Percentiles rank a stretch among this genome's conserved stretches.
Conservation (phyloP, 2,329 filamentous ascomycete species). For the Ploettnerulaceae sp. region DNA sequence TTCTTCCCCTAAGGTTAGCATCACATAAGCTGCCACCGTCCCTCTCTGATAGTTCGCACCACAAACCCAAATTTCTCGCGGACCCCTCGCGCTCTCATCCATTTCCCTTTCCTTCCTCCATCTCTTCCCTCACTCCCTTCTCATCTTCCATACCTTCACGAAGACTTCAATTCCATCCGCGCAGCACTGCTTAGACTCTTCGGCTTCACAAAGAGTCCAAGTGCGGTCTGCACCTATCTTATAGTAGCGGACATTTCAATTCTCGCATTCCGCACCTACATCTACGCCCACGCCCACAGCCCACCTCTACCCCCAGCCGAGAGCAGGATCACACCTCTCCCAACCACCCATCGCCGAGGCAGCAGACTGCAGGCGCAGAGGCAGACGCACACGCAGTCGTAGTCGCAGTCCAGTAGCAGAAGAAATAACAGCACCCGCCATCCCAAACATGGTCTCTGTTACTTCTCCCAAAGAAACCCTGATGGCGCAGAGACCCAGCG, state of each 20-base stretch:
- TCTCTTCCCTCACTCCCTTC: neutral
- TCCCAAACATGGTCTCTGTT: conserved; percentile 30
- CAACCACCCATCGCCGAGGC: conserved; percentile 1
- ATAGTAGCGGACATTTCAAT: no score
- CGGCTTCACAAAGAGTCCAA: conserved; percentile 1
- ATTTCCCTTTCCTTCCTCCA: neutral
- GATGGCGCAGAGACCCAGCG: conserved; percentile 20
- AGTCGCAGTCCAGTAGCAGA: no score
- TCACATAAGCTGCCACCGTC: no score
- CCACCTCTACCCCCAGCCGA: neutral
- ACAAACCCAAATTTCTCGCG: no score
- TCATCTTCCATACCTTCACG: neutral
- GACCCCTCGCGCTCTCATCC: no score
- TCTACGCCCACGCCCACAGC: neutral
- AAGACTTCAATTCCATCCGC: neutral
- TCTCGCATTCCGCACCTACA: neutral
- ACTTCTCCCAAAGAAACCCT: conserved; percentile 23
- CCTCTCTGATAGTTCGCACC: no score
- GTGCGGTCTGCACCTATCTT: conserved; percentile 1
- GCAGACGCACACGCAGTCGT: no score
- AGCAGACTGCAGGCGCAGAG: no score
- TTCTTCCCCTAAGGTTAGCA: no score
- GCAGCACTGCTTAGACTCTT: neutral
- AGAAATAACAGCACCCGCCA: neutral
- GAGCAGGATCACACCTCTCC: neutral